Conservation (phyloP, 2,329 filamentous ascomycete genomes). For the Scortechinia acanthostroma region DNA sequence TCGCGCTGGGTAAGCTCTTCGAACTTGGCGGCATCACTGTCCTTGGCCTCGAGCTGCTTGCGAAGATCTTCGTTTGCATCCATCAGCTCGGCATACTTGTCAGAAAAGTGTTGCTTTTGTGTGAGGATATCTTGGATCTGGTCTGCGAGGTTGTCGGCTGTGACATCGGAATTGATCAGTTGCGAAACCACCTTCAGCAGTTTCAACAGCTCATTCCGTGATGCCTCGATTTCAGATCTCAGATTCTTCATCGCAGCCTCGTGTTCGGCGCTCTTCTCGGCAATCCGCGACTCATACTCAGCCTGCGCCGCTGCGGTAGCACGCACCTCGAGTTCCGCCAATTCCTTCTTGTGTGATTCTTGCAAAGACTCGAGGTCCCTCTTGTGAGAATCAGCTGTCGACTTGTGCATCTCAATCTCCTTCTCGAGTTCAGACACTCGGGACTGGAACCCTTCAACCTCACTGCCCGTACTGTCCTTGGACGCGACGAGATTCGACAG, state of each 20-base stretch:
- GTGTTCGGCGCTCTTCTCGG: constrained; percentile 50
- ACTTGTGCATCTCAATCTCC: background rate
- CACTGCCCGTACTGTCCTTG: background rate
- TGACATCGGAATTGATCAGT: constrained; percentile 53
- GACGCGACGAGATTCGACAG: too few species aligned
- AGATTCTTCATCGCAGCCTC: constrained; percentile 38
- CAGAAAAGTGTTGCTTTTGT: constrained; percentile 48
- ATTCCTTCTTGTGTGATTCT: constrained; percentile 47
- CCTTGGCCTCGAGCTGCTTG: constrained; percentile 50
- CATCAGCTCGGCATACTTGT: constrained; percentile 46
- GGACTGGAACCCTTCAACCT: background rate
- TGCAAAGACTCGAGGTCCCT: constrained; percentile 70
- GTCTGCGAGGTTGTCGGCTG: constrained; percentile 60
- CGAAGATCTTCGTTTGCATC: constrained; percentile 48
- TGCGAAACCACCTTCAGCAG: constrained; percentile 56
- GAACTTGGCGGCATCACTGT: constrained; percentile 47
- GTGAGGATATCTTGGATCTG: constrained; percentile 55
- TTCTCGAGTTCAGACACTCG: background rate
- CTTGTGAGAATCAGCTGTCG: constrained; percentile 57
- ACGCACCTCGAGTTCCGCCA: background rate
- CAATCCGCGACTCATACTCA: constrained; percentile 61
- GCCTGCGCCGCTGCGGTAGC: constrained; percentile 33
- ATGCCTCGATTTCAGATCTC: constrained; percentile 54
- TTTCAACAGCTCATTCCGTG: constrained; percentile 59
- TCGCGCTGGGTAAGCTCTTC: constrained; percentile 94